Evolutionary conservation across 1,139 yeast species (phyloP).

Genomic region (Schwanniomyces etchellsii): DNA sequence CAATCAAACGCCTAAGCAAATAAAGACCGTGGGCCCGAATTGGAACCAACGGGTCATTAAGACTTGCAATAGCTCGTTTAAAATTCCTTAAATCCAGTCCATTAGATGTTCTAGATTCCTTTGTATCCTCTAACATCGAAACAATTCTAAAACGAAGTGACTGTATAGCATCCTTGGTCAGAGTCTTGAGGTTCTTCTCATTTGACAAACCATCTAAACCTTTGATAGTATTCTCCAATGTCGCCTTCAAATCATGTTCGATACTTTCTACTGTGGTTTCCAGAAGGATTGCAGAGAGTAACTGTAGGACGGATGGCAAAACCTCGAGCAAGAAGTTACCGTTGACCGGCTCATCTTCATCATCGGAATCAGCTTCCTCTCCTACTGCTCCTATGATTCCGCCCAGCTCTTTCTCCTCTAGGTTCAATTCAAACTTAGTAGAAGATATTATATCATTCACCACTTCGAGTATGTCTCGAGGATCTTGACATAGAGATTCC

Average conservation of each 20-base stretch:
- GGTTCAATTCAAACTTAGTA: conserved; percentile 2
- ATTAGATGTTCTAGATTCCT: conserved; percentile 18
- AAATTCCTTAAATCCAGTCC: conserved; percentile 18
- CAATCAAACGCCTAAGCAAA: conserved; percentile 54
- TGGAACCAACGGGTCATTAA: conserved; percentile 79
- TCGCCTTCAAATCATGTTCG: background rate
- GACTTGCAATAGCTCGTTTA: conserved; percentile 55
- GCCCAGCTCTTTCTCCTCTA: conserved; percentile 3
- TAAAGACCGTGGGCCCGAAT: conserved; percentile 82
- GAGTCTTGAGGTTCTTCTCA: background rate
- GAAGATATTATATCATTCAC: conserved; percentile 42
- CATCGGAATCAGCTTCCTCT: conserved; percentile 26
- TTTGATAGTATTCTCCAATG: background rate
- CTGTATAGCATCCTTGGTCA: background rate
- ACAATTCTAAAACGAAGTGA: background rate
- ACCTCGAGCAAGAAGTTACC: conserved; percentile 16
- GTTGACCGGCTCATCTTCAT: conserved; percentile 28
- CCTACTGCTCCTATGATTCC: conserved; percentile 4
- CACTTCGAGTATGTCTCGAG: conserved; percentile 53
- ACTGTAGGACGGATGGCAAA: conserved; percentile 38
- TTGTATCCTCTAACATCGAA: conserved; percentile 11
- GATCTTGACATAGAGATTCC: conserved; percentile 55
- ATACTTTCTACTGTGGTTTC: background rate
- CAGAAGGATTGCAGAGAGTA: conserved; percentile 47
- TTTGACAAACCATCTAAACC: background rate